Conservation (phyloP, 345 rosid genomes). For the Melaleuca quinquenervia region DNA sequence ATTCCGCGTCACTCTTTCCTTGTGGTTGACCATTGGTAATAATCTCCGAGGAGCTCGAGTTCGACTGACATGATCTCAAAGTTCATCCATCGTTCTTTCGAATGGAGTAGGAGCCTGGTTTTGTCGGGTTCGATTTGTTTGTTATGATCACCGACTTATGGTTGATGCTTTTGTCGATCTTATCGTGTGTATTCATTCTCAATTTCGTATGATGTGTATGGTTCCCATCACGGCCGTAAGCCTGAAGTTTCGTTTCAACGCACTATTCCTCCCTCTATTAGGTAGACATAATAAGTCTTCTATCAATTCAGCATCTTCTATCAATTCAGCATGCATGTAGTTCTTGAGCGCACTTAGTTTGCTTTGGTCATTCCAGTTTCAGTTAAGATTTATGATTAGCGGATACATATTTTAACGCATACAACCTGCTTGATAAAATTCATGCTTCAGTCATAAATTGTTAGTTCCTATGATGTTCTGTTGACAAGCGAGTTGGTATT, state of each 20-base stretch:
- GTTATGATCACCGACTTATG: background rate
- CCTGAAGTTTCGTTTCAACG: background rate
- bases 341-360: background rate
- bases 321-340: background rate
- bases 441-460: background rate
- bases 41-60: background rate
- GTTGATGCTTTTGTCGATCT: background rate
- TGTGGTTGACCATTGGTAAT: no score
- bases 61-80: no score
- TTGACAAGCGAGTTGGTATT: background rate
- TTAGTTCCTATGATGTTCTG: fast-evolving
- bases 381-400: background rate
- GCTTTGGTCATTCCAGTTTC: background rate
- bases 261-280: no score
- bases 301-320: background rate
- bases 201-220: background rate
- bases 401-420: fast-evolving
- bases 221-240: background rate
- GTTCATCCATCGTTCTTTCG: no score
- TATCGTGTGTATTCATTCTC: background rate
- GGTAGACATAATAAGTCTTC: background rate
- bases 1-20: no score
- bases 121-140: background rate
- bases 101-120: background rate
- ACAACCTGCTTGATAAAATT: background rate